phyloP scores from a whole-genome alignment of 352 stramenopile genomes.

The Pythium phragmiticola region DNA sequence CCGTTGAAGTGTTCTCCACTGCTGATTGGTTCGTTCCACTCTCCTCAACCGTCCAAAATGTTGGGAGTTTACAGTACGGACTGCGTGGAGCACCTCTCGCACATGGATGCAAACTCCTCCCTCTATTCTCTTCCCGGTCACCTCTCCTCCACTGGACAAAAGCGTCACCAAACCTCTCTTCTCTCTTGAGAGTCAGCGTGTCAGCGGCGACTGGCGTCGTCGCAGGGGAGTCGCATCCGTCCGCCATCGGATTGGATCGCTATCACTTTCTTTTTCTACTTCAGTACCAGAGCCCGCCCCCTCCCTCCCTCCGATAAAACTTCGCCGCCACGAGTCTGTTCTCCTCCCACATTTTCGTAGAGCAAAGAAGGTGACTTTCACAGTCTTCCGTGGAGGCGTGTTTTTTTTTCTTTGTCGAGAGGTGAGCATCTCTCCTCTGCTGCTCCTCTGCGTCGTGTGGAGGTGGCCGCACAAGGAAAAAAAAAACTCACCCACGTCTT shows the following conservation, averaged over 20 bases:
- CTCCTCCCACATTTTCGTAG: neutral
- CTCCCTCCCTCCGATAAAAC: too few species aligned
- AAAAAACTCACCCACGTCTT: too few species aligned
- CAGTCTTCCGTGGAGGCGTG: too few species aligned
- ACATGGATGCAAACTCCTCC: conserved; percentile 3
- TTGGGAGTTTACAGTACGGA: neutral
- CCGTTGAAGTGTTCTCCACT: conserved; percentile 4
- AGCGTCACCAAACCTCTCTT: neutral
- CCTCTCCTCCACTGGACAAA: neutral
- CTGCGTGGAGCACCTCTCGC: neutral
- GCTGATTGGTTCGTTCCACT: neutral
- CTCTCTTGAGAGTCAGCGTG: conserved; percentile 5
- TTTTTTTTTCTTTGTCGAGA: too few species aligned
- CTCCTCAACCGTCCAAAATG: neutral
- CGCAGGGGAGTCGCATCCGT: conserved; percentile 4
- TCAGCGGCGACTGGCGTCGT: neutral
- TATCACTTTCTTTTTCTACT: conserved; percentile 11
- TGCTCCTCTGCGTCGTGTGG: too few species aligned
- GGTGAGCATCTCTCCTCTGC: too few species aligned
- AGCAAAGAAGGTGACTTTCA: neutral
- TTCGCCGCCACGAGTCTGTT: neutral
- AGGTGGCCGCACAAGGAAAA: too few species aligned
- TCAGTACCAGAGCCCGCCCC: neutral
- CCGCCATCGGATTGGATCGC: neutral
- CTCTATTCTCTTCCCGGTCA: neutral